Percentiles rank a stretch among this genome's conserved stretches.
phyloP scores from a whole-genome alignment of 2,329 filamentous ascomycete genomes.

The Paecilomyces sp. region DNA sequence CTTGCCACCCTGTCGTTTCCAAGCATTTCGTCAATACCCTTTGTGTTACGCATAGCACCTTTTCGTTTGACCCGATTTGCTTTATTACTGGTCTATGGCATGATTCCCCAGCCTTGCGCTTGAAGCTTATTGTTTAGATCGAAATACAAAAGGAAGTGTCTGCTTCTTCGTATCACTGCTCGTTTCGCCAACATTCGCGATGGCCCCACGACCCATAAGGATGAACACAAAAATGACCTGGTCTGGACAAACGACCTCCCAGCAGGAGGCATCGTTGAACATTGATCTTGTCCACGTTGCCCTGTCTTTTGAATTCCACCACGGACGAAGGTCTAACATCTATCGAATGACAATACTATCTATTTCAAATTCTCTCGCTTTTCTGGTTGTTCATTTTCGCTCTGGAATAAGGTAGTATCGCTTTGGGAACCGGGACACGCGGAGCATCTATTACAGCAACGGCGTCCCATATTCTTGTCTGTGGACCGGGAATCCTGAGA shows the following conservation, averaged over 20 bases:
- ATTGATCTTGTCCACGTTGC: not conserved
- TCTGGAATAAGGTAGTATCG: not conserved
- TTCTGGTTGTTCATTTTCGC: not conserved
- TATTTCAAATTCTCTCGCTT: not conserved
- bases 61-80: constrained; percentile 1
- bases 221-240: not conserved
- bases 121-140: constrained; percentile 8
- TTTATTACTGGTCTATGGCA: not conserved
- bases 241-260: not conserved
- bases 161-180: not conserved
- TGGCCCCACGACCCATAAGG: not conserved
- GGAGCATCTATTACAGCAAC: not conserved
- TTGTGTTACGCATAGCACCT: constrained; percentile 5
- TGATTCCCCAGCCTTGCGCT: constrained; percentile 5
- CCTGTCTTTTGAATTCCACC: not conserved
- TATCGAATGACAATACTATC: not conserved
- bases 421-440: not conserved
- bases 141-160: not conserved
- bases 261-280: not conserved
- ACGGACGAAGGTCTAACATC: not conserved
- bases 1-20: constrained; percentile 22
- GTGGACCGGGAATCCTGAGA: not conserved
- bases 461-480: not conserved
- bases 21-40: constrained; percentile 3
- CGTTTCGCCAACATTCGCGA: not conserved